Evolutionary conservation across 768 basidiomycete genomes (phyloP).

Genomic region (Russula foetens): DNA sequence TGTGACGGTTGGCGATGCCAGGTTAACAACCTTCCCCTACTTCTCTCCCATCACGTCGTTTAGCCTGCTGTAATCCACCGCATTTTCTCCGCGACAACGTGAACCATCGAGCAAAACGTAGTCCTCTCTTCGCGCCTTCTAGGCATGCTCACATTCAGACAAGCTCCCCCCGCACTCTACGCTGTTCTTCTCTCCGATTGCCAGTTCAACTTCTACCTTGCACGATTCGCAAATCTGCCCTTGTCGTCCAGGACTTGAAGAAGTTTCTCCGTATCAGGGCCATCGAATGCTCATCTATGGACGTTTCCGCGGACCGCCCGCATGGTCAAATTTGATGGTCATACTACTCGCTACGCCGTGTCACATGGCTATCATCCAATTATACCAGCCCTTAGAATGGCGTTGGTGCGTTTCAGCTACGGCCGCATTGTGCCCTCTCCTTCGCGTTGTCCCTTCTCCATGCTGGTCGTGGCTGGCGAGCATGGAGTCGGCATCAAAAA

Average conservation of each 20-base stretch:
- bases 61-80: background rate
- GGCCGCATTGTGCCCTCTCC: too few relatives aligned
- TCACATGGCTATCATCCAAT: too few relatives aligned
- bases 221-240: too few relatives aligned
- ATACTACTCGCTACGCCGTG: too few relatives aligned
- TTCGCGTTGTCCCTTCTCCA: too few relatives aligned
- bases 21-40: background rate
- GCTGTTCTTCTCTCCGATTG: background rate
- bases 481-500: too few relatives aligned
- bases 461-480: too few relatives aligned
- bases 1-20: background rate
- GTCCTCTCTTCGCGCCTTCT: background rate
- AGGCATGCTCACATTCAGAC: background rate
- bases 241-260: too few relatives aligned
- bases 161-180: too few relatives aligned
- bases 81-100: background rate
- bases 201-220: background rate
- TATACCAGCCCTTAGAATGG: too few relatives aligned
- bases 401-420: too few relatives aligned
- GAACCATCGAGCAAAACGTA: background rate
- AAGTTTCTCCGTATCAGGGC: background rate
- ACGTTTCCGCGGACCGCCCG: background rate
- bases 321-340: background rate
- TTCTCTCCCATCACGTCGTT: background rate
- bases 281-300: background rate